phyloP scores from a whole-genome alignment of 805 yeast genomes.

The Ascoidea tarda region DNA sequence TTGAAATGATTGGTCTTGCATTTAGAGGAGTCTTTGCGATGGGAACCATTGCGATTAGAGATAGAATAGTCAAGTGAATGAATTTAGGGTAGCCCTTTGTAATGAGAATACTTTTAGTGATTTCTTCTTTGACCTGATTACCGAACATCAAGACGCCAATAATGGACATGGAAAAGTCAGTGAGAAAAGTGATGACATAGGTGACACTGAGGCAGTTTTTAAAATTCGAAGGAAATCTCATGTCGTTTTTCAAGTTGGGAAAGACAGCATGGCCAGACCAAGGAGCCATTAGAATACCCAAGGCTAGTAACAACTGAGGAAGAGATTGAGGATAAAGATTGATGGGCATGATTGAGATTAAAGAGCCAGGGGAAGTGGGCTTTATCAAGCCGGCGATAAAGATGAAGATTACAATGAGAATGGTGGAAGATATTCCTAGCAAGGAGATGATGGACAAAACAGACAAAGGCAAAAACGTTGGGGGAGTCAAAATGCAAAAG shows the following conservation, averaged over 20 bases:
- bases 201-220: slow-evolving; percentile 36
- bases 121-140: slow-evolving; percentile 45
- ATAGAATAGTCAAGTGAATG: slow-evolving; percentile 20
- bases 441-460: slow-evolving; percentile 39
- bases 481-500: slow-evolving; percentile 24
- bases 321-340: slow-evolving; percentile 24
- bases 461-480: slow-evolving; percentile 43
- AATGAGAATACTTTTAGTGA: slow-evolving; percentile 60
- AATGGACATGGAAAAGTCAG: slow-evolving; percentile 49
- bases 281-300: slow-evolving; percentile 61
- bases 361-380: slow-evolving; percentile 36
- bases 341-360: slow-evolving; percentile 30
- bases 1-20: slow-evolving; percentile 56
- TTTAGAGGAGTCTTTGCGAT: slow-evolving; percentile 66
- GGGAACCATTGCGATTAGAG: slow-evolving; percentile 52
- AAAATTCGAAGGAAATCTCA: slow-evolving; percentile 58
- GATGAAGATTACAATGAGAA: slow-evolving; percentile 22
- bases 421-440: slow-evolving; percentile 39
- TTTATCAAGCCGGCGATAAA: slow-evolving; percentile 29
- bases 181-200: slow-evolving; percentile 39
- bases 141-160: slow-evolving; percentile 80
- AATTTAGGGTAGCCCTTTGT: slow-evolving; percentile 56
- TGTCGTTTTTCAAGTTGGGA: slow-evolving; percentile 63
- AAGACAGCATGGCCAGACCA: slow-evolving; percentile 81
- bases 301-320: slow-evolving; percentile 29